phyloP scores from a whole-genome alignment of 192 early-diverging fungal genomes.

The Endogone sp. region DNA sequence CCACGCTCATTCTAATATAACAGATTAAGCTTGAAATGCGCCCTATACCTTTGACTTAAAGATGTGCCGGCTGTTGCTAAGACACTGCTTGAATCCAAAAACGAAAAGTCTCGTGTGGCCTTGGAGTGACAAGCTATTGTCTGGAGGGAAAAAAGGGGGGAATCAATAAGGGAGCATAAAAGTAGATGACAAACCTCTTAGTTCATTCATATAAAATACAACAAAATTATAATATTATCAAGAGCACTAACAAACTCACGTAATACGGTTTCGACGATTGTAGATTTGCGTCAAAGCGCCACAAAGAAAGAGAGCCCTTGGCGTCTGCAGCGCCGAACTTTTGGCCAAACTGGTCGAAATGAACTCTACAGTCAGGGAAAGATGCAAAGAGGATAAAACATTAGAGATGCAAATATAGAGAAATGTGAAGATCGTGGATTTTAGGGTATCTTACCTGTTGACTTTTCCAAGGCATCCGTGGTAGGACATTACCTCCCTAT shows the following conservation, averaged over 20 bases:
- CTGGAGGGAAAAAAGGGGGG: slow-evolving; percentile 12
- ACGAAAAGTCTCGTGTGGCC: slow-evolving; percentile 67
- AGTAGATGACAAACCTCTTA: too few species aligned
- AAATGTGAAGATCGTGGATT: too few species aligned
- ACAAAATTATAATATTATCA: too few species aligned
- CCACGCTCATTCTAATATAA: too few species aligned
- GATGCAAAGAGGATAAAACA: too few species aligned
- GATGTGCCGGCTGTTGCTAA: slow-evolving; percentile 72
- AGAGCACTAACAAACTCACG: slow-evolving; percentile 10
- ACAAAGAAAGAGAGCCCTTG: slow-evolving; percentile 65
- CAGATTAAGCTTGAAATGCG: not conserved
- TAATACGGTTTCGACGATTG: slow-evolving; percentile 53
- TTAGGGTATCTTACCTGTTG: slow-evolving; percentile 34
- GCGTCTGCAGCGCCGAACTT: slow-evolving; percentile 72
- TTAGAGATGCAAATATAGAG: not conserved
- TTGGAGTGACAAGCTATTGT: slow-evolving; percentile 53
- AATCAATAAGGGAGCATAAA: too few species aligned
- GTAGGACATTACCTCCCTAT: slow-evolving; percentile 61
- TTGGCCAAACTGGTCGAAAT: slow-evolving; percentile 77
- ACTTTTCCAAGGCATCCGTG: slow-evolving; percentile 37
- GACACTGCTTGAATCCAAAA: slow-evolving; percentile 66
- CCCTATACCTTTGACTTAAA: not conserved
- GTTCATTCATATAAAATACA: too few species aligned
- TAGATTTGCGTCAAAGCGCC: slow-evolving; percentile 70
- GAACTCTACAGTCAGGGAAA: slow-evolving; percentile 31